phyloP scores from a whole-genome alignment of 2,329 filamentous ascomycete genomes.

The Ophiostoma ips region DNA sequence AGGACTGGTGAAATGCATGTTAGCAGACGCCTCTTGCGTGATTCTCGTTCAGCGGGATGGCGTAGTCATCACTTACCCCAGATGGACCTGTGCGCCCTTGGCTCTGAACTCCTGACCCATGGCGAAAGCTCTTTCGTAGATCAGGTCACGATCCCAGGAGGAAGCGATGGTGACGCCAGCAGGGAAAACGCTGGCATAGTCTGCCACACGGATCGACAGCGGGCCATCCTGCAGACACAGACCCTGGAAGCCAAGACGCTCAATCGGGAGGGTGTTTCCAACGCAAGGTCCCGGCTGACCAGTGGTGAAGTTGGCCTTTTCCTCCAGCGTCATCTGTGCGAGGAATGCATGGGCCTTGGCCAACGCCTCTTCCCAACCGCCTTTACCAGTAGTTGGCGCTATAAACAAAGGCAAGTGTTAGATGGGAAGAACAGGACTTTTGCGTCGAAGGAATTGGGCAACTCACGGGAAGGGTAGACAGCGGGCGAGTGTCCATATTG shows the following conservation, averaged over 20 bases:
- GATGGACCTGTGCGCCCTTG: conserved; percentile 60
- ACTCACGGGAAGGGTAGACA: neutral
- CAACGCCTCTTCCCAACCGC: neutral
- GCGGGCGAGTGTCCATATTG: neutral
- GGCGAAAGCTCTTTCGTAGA: conserved; percentile 50
- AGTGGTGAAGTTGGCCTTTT: conserved; percentile 67
- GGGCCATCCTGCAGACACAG: conserved; percentile 62
- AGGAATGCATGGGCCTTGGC: conserved; percentile 49
- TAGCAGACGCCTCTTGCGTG: neutral
- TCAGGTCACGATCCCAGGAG: conserved; percentile 55
- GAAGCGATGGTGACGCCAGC: conserved; percentile 58
- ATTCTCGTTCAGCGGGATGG: too few species aligned
- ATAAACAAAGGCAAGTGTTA: too few species aligned
- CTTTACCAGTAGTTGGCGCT: neutral
- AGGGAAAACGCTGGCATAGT: conserved; percentile 56
- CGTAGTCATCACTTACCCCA: conserved; percentile 30
- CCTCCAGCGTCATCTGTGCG: conserved; percentile 49
- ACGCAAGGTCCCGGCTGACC: conserved; percentile 28
- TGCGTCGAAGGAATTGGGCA: too few species aligned
- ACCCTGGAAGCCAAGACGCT: conserved; percentile 39
- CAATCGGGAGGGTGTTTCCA: conserved; percentile 30
- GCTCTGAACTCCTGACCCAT: conserved; percentile 59
- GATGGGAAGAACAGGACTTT: too few species aligned
- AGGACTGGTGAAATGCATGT: conserved; percentile 13
- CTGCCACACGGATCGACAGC: conserved; percentile 49